Evolutionary conservation across 2,329 filamentous ascomycete genomes (phyloP).

Genomic region (Juglanconis sp.): DNA sequence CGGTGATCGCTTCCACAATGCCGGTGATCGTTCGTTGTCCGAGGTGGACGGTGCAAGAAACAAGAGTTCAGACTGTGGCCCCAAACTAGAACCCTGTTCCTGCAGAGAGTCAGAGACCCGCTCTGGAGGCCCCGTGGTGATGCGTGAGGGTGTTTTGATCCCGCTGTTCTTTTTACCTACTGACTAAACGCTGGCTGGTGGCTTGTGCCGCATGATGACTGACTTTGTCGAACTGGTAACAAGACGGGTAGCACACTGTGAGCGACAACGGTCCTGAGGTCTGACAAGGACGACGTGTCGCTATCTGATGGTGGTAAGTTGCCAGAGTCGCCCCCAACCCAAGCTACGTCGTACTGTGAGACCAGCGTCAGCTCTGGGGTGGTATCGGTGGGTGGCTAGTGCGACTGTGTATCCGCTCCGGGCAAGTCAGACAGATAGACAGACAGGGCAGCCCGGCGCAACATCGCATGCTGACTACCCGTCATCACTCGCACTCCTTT

Average conservation of each 20-base stretch:
- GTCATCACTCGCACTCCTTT: background rate
- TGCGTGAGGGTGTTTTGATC: background rate
- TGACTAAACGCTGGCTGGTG: background rate
- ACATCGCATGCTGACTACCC: background rate
- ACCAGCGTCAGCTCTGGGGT: background rate
- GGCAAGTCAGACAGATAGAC: background rate
- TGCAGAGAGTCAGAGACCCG: background rate
- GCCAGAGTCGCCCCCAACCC: background rate
- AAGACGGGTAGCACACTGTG: too few species aligned
- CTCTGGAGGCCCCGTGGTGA: background rate
- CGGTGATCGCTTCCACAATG: constrained; percentile 3
- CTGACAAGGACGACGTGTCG: background rate
- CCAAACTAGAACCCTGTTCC: background rate
- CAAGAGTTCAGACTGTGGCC: constrained; percentile 4
- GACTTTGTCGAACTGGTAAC: too few species aligned
- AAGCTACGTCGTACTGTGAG: background rate
- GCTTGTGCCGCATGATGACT: background rate
- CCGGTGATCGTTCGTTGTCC: background rate
- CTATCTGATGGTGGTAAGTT: background rate
- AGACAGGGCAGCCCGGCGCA: background rate
- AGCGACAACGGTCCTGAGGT: too few species aligned
- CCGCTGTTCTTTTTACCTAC: background rate
- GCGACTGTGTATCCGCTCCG: background rate
- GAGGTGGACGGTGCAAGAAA: constrained; percentile 2
- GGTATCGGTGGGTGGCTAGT: background rate